Conservation (phyloP, 2,329 filamentous ascomycete genomes). For the Trichoderma sp. region DNA sequence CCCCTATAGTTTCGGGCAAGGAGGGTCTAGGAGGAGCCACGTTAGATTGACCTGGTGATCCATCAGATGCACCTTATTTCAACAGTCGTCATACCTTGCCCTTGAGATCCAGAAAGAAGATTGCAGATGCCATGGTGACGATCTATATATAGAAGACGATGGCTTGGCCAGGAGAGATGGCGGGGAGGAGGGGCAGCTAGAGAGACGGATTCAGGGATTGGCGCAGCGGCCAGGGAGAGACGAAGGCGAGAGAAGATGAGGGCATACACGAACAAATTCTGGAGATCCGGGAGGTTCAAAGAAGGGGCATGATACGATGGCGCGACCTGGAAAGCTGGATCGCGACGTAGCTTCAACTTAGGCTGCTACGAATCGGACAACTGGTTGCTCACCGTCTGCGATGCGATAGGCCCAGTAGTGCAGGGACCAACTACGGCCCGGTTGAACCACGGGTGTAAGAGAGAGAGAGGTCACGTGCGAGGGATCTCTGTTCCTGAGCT, state of each 20-base stretch:
- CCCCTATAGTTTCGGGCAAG: conserved; percentile 97
- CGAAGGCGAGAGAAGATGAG: not conserved
- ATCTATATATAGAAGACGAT: conserved; percentile 22
- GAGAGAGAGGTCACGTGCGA: conserved; percentile 20
- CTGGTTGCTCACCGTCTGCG: conserved; percentile 18
- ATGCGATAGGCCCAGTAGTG: not conserved
- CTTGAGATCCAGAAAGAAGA: conserved; percentile 99
- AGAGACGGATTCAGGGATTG: conserved; percentile 22
- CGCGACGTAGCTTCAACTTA: conserved; percentile 17
- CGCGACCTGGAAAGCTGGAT: conserved; percentile 11
- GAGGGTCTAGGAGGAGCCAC: conserved; percentile 67
- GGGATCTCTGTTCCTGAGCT: not conserved
- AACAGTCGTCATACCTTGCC: conserved; percentile 69
- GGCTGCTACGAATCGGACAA: conserved; percentile 6
- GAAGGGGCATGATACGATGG: conserved; percentile 17
- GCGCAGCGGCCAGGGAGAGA: conserved; percentile 26
- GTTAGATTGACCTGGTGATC: not conserved
- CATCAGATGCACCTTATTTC: not conserved
- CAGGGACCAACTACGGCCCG: not conserved
- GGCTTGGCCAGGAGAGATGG: conserved; percentile 27
- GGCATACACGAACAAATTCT: not conserved
- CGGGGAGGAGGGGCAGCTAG: conserved; percentile 26
- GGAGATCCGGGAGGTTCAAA: not conserved
- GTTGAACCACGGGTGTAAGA: conserved; percentile 21
- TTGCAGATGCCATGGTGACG: conserved; percentile 81